Evolutionary conservation across 768 basidiomycete species (phyloP).

Genomic region (Tylopilus rubrobrunneus): DNA sequence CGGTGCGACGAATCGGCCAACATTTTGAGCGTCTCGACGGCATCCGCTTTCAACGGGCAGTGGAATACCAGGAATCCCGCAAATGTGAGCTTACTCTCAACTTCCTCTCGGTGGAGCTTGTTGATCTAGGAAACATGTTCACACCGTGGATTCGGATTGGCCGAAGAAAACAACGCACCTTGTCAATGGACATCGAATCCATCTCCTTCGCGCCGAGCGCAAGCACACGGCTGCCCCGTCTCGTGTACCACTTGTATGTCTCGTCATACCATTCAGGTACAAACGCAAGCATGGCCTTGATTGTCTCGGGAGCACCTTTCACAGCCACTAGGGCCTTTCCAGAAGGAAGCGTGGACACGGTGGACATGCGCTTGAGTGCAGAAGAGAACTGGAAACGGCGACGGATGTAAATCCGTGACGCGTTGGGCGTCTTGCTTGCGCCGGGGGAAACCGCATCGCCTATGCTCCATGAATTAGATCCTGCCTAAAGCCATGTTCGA

Average conservation of each 20-base stretch:
- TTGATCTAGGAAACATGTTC: constrained; percentile 59
- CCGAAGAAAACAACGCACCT: constrained; percentile 43
- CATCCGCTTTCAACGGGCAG: constrained; percentile 93
- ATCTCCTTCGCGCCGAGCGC: constrained; percentile 88
- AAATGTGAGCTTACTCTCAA: constrained; percentile 76
- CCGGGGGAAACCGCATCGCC: constrained; percentile 70
- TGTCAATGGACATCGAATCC: constrained; percentile 64
- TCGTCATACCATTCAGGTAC: constrained; percentile 86
- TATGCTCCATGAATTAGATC: constrained; percentile 10
- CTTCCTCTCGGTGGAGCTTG: constrained; percentile 74
- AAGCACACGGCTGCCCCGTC: constrained; percentile 89
- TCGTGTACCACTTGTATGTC: constrained; percentile 92
- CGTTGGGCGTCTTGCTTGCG: constrained; percentile 46
- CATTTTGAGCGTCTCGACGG: constrained; percentile 88
- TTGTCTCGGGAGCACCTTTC: constrained; percentile 97
- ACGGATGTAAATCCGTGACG: constrained; percentile 65
- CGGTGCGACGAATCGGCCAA: constrained; percentile 94
- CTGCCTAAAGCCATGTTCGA: background rate
- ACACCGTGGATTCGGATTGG: background rate
- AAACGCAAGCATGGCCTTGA: constrained; percentile 75
- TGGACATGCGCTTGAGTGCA: constrained; percentile 96
- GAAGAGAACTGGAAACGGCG: constrained; percentile 98
- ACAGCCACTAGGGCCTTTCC: constrained; percentile 67
- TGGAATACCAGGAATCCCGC: constrained; percentile 99
- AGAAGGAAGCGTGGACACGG: constrained; percentile 65